Percentiles rank a stretch among this genome's conserved stretches.
These are phyloP conservation scores for Agroathelia rolfsii DNA, from an alignment of 1,284 basidiomycete species.

Conservation along the genomic window DNA sequence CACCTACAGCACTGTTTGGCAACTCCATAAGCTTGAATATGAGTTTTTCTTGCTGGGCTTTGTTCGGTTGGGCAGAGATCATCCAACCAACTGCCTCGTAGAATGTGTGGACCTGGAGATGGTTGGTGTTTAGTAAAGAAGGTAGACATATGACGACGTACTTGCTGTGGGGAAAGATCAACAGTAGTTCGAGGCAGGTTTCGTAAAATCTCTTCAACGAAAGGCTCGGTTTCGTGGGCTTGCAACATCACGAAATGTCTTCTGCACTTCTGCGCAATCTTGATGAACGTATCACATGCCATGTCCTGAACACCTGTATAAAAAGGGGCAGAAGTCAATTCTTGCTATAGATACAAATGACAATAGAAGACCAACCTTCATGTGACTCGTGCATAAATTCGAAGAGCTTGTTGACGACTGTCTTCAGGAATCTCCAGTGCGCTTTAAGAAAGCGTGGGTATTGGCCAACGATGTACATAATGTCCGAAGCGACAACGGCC, in stretches of 20 bases:
- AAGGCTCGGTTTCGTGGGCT: constrained; percentile 93
- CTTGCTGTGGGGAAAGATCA: constrained; percentile 91
- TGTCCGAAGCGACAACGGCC: constrained; percentile 97
- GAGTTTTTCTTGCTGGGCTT: constrained; percentile 91
- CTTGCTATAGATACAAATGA: constrained; percentile 6
- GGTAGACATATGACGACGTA: constrained; percentile 18
- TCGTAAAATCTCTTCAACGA: constrained; percentile 96
- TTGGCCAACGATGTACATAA: constrained; percentile 99
- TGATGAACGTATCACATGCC: constrained; percentile 99
- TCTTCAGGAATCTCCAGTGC: constrained; percentile 99
- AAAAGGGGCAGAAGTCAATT: constrained; percentile 4
- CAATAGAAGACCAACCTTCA: constrained; percentile 53
- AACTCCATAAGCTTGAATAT: constrained; percentile 95
- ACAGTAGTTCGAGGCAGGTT: constrained; percentile 90
- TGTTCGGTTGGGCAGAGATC: constrained; percentile 98
- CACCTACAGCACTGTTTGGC: constrained; percentile 88
- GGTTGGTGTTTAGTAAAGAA: constrained; percentile 5
- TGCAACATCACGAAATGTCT: constrained; percentile 99
- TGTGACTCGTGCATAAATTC: constrained; percentile 99
- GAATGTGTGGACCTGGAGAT: constrained; percentile 78
- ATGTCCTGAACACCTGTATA: constrained; percentile 94
- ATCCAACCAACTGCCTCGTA: constrained; percentile 99
- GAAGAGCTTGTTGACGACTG: constrained; percentile 99
- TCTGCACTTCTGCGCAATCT: constrained; percentile 98
- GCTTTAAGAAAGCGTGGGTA: constrained; percentile 99